These are phyloP conservation scores for Pythium vanterpoolii DNA, from an alignment of 352 stramenopile genomes.

Conservation along the genomic window DNA sequence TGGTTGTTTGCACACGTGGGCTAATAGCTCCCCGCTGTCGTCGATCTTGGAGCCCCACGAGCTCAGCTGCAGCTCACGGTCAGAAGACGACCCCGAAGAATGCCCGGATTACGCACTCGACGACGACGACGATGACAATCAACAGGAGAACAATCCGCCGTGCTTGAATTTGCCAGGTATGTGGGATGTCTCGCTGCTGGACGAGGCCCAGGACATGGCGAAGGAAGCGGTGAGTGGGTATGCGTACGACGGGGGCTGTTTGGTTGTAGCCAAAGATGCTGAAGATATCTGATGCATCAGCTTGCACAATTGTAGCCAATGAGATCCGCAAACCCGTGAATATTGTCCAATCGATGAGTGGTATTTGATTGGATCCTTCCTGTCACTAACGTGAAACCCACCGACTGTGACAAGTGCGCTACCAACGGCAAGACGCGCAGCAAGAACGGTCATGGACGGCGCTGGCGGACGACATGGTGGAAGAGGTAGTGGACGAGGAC, in stretches of 20 bases:
- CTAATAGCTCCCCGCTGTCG: constrained; percentile 21
- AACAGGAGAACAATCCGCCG: constrained; percentile 4
- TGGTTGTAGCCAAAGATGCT: constrained; percentile 17
- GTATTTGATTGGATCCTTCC: not conserved
- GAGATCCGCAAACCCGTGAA: not conserved
- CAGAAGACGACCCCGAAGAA: constrained; percentile 11
- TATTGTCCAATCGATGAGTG: constrained; percentile 1
- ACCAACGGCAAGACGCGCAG: not conserved
- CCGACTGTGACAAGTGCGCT: not conserved
- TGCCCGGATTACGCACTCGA: not conserved
- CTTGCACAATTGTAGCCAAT: not conserved
- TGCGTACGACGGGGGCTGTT: constrained; percentile 13
- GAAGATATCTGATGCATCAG: constrained; percentile 8
- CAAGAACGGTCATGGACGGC: constrained; percentile 7
- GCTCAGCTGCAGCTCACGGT: constrained; percentile 11
- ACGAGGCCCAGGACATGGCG: constrained; percentile 3
- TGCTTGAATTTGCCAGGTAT: constrained; percentile 6
- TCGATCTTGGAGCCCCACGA: constrained; percentile 17
- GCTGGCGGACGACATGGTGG: constrained; percentile 1
- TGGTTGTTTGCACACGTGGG: constrained; percentile 58
- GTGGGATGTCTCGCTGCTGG: constrained; percentile 13
- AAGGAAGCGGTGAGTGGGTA: not conserved
- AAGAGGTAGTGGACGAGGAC: not conserved
- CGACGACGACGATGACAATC: not conserved
- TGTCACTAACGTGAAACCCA: not conserved